Conservation (phyloP, 2,329 filamentous ascomycete species). For the Acephala macrosclerotiorum region DNA sequence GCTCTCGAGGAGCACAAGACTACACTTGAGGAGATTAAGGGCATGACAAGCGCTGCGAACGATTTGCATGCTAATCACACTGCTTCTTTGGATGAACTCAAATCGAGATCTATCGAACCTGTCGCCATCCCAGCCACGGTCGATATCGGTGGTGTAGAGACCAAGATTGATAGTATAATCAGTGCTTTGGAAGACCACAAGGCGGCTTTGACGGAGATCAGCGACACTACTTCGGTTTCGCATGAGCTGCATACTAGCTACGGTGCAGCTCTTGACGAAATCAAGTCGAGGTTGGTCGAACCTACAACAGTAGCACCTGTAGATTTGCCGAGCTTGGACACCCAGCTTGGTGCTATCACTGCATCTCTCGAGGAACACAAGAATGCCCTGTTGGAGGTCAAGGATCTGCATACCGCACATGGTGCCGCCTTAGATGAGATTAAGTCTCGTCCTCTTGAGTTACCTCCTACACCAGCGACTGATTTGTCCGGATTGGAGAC, state of each 20-base stretch:
- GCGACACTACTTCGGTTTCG: not conserved
- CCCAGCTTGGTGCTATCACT: slow-evolving; percentile 6
- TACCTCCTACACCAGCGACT: not conserved
- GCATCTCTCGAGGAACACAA: slow-evolving; percentile 19
- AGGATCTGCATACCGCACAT: slow-evolving; percentile 22
- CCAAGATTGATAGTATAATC: slow-evolving; percentile 16
- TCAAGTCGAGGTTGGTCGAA: slow-evolving; percentile 16
- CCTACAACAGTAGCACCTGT: slow-evolving; percentile 6
- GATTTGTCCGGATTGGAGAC: slow-evolving; percentile 14
- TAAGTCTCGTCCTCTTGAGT: slow-evolving; percentile 25
- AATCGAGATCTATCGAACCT: slow-evolving; percentile 17
- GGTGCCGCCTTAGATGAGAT: slow-evolving; percentile 27
- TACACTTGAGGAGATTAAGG: slow-evolving; percentile 8
- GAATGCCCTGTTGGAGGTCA: slow-evolving; percentile 15
- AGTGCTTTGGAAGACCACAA: slow-evolving; percentile 21
- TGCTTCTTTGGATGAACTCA: slow-evolving; percentile 12
- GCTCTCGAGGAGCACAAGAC: slow-evolving; percentile 16
- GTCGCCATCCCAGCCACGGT: not conserved
- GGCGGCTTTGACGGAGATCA: slow-evolving; percentile 3
- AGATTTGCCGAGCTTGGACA: slow-evolving; percentile 13
- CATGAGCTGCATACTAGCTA: slow-evolving; percentile 9
- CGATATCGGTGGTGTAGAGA: slow-evolving; percentile 14
- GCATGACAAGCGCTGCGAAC: not conserved
- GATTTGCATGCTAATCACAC: slow-evolving; percentile 14
- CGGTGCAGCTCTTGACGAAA: slow-evolving; percentile 8